phyloP scores from a whole-genome alignment of 306 rosid species.

The Malus fusca region DNA sequence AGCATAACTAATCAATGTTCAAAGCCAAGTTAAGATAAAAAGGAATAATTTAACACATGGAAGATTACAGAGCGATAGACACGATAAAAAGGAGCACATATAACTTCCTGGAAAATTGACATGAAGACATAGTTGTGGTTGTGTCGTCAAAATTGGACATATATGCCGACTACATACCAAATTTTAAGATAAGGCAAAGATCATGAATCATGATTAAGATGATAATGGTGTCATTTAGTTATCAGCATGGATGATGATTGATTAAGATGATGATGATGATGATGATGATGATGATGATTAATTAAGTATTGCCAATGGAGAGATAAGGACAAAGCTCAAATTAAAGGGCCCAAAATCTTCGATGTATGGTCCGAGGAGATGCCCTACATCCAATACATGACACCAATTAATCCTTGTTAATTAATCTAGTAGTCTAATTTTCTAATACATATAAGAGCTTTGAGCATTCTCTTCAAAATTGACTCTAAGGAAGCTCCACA shows the following conservation, averaged over 20 bases:
- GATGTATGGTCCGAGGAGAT: neutral
- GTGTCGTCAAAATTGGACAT: constrained; percentile 2
- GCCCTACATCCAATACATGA: neutral
- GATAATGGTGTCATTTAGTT: constrained; percentile 1
- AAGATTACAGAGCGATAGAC: constrained; percentile 3
- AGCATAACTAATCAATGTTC: neutral
- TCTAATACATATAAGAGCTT: no score
- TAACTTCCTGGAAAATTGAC: neutral
- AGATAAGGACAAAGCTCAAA: constrained; percentile 30
- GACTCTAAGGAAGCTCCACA: neutral
- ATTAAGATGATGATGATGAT: constrained; percentile 1
- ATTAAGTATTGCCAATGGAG: neutral
- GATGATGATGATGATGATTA: neutral
- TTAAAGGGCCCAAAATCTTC: neutral
- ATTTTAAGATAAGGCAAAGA: constrained; percentile 20
- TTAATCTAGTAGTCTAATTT: neutral
- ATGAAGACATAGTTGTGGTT: neutral
- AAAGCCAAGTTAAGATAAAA: constrained; percentile 18
- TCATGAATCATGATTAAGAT: neutral
- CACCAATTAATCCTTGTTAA: neutral
- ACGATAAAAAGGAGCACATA: neutral
- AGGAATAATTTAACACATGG: neutral
- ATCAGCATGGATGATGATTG: neutral
- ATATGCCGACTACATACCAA: no score
- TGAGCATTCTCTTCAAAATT: neutral